Conservation (phyloP, 179 eudicot species). For the Silene coronaria region DNA sequence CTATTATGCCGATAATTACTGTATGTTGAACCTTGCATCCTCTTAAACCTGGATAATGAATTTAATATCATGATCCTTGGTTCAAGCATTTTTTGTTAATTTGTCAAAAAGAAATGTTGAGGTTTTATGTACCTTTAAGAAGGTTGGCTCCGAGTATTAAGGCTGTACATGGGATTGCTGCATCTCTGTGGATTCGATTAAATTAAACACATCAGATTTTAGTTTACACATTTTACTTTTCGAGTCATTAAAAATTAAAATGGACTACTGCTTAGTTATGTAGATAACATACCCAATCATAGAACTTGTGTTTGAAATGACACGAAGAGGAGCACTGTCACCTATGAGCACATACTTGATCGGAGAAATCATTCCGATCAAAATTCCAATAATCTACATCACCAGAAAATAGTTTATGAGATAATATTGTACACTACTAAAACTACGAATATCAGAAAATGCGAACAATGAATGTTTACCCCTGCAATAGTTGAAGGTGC, state of each 20-base stretch:
- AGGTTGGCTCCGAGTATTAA: slow-evolving; percentile 50
- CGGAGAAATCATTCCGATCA: slow-evolving; percentile 31
- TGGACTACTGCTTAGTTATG: neutral
- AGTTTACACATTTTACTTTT: neutral
- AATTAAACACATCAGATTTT: neutral
- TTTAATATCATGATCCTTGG: no score
- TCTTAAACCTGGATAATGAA: slow-evolving; percentile 30
- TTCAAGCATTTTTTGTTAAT: neutral
- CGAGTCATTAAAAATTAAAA: neutral
- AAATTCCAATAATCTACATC: slow-evolving; percentile 33
- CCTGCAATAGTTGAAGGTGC: slow-evolving; percentile 32
- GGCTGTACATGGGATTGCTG: slow-evolving; percentile 36
- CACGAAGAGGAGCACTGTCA: slow-evolving; percentile 35
- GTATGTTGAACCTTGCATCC: slow-evolving; percentile 27
- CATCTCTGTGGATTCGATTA: slow-evolving; percentile 27
- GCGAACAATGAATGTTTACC: slow-evolving; percentile 1
- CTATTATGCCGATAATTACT: slow-evolving; percentile 30
- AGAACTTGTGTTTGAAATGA: slow-evolving; percentile 27
- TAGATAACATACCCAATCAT: slow-evolving; percentile 29
- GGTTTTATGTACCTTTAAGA: slow-evolving; percentile 31
- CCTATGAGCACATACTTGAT: slow-evolving; percentile 33
- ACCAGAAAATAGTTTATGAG: slow-evolving; percentile 2
- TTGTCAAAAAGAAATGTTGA: neutral
- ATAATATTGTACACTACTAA: neutral
- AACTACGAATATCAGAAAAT: neutral